Conservation (phyloP, 139 green algal species). For the Tetradesmus obliquus region DNA sequence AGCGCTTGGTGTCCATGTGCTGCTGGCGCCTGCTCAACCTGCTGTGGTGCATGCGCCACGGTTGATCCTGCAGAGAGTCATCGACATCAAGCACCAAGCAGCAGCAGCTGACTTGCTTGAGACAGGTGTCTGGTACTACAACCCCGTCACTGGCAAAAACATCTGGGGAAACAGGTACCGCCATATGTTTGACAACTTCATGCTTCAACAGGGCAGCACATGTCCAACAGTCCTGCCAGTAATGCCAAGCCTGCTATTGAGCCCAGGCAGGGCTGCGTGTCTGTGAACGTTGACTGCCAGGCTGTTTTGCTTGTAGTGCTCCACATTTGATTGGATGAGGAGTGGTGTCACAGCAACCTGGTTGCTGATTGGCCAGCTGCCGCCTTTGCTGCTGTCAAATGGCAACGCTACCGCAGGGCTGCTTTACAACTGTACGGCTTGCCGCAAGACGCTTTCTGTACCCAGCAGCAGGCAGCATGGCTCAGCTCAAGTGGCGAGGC, state of each 20-base stretch:
- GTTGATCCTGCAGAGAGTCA: not conserved
- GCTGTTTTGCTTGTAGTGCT: too few relatives aligned
- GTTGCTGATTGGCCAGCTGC: too few relatives aligned
- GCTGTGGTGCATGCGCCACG: too few relatives aligned
- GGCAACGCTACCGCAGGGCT: constrained; percentile 37
- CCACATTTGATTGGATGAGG: too few relatives aligned
- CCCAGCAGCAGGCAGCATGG: constrained; percentile 45
- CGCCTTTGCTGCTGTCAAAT: not conserved
- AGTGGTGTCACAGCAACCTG: not conserved
- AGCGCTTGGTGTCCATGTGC: too few relatives aligned
- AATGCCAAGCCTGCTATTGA: not conserved
- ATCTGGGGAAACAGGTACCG: constrained; percentile 64
- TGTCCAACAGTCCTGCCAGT: not conserved
- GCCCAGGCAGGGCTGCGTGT: not conserved
- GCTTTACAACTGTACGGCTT: constrained; percentile 53
- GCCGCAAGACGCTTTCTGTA: constrained; percentile 42
- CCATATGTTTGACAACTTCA: not conserved
- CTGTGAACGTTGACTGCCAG: not conserved
- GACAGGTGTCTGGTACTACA: constrained; percentile 58
- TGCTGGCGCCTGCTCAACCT: too few relatives aligned
- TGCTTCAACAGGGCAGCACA: not conserved
- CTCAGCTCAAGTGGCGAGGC: constrained; percentile 14
- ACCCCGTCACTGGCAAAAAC: constrained; percentile 52
- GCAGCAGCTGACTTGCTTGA: constrained; percentile 43
- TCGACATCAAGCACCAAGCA: constrained; percentile 18